Evolutionary conservation across 352 stramenopile species (phyloP), one percentile per base, ranked within the genome.

Genomic region (Phytophthora sp.): DNA sequence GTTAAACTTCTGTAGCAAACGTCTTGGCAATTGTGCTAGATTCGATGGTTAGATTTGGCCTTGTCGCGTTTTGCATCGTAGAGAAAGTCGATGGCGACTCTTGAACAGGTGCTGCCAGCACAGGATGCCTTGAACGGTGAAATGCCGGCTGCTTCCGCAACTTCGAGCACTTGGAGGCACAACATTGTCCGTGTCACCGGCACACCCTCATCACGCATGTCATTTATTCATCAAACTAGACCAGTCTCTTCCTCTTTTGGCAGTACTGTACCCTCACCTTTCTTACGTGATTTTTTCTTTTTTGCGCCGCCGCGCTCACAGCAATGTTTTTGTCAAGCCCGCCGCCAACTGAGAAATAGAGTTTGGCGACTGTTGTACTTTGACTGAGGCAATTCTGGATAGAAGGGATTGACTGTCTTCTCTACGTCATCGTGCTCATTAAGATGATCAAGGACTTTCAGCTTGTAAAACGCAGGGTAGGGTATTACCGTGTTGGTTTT

Each of bases 101-200:
- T 58, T 58, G 8, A 58, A 58, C 2, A 15, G 51, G 26, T 36
- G 23, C 29, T 47, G 33, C 23, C 51, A 58, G 35, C 51, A 47
- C 24, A 49, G 1, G 31, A 57, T 7, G 33, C 20, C 15, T 57
- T 57, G 15, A 33, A 46, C 36, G 29, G 7, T 30, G 13, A 27
- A 7, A 44, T 56, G 15, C 30, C 30, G 2, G 47, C 47, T 16
- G 2, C 29, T n/a, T 29, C n/a, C n/a, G 47, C 30, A 3, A 44
- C 33, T 26, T 45, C 50, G 2, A 57, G 35, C 3, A 33, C 50
- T 24, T 57, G 29, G 6, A 42, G 27, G 12, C 44, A n/a, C 8
- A 41, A 18, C 46, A 54, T 54, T 11, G 31, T 30, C 1, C 27
- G 46, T 24, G 46, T 41, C 29, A 33, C 29, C 4, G 29, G 29